Conservation (phyloP, 371 early-diverging fungal genomes). For the Apophysomyces ossiformis region DNA sequence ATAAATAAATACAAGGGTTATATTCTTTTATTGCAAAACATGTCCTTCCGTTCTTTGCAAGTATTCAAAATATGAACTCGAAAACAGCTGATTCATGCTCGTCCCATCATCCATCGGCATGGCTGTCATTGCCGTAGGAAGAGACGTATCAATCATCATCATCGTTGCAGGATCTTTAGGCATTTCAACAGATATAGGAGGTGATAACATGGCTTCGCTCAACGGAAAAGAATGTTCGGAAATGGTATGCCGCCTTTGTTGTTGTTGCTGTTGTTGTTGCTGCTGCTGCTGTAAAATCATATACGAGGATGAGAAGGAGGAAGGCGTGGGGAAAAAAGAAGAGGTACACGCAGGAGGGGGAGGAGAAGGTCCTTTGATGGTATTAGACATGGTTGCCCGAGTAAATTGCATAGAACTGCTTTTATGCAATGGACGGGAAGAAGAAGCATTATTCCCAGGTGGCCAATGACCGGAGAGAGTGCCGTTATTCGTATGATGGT, state of each 20-base stretch:
- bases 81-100: background rate
- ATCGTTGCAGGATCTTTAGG: background rate
- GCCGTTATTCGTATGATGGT: background rate
- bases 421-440: constrained; percentile 1
- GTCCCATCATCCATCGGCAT: background rate
- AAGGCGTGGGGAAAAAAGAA: too few species aligned
- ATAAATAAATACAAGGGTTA: background rate
- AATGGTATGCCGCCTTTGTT: constrained; percentile 3
- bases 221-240: background rate
- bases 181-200: background rate
- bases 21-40: constrained; percentile 1
- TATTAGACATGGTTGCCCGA: background rate
- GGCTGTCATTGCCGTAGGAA: background rate
- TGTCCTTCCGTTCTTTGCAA: constrained; percentile 1
- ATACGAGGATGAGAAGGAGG: background rate
- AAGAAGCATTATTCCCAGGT: background rate
- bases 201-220: background rate
- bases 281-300: background rate
- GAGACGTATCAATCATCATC: constrained; percentile 1
- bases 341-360: background rate
- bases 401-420: constrained; percentile 7
- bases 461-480: background rate
- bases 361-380: constrained; percentile 3
- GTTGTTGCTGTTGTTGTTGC: constrained; percentile 14
- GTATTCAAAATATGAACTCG: background rate